Evolutionary conservation across 495 filamentous ascomycete species (phyloP).

Genomic region (Podospora pseudoanserina): DNA sequence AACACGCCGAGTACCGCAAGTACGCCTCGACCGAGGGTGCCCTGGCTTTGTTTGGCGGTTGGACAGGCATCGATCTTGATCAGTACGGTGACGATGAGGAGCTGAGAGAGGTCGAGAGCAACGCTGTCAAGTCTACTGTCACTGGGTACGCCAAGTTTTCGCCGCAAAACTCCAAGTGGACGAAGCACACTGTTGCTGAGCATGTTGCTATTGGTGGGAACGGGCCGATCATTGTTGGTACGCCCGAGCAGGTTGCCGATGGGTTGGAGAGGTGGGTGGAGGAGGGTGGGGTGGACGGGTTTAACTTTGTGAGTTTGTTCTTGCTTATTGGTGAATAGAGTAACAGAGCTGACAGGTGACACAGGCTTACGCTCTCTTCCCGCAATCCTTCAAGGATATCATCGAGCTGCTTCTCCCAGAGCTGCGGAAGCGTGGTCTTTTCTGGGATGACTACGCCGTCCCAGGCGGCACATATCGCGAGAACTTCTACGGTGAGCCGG

Average conservation of each 20-base stretch:
- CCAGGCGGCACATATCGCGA: conserved; percentile 51
- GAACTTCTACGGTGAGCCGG: conserved; percentile 42
- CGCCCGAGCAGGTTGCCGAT: conserved; percentile 47
- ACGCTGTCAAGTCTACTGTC: conserved; percentile 51
- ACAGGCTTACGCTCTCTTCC: conserved; percentile 57
- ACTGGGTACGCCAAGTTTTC: conserved; percentile 40
- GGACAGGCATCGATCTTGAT: conserved; percentile 56
- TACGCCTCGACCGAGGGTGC: conserved; percentile 58
- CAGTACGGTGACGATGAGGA: conserved; percentile 55
- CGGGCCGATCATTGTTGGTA: conserved; percentile 49
- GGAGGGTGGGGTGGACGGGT: conserved; percentile 48
- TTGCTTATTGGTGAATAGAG: not conserved
- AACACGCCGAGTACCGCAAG: conserved; percentile 45
- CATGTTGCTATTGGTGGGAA: conserved; percentile 57
- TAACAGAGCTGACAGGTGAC: conserved; percentile 5
- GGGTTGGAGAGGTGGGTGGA: conserved; percentile 48
- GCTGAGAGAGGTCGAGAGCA: conserved; percentile 58
- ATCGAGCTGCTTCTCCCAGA: conserved; percentile 59
- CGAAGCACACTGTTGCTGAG: conserved; percentile 57
- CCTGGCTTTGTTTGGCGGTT: conserved; percentile 58
- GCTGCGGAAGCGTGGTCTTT: conserved; percentile 51
- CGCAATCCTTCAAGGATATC: conserved; percentile 61
- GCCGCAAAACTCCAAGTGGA: conserved; percentile 54
- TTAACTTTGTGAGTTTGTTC: conserved; percentile 43
- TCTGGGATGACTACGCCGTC: conserved; percentile 49